These are phyloP conservation scores for Paecilomyces sp. DNA, from an alignment of 2,329 filamentous ascomycete genomes.

Conservation along the genomic window DNA sequence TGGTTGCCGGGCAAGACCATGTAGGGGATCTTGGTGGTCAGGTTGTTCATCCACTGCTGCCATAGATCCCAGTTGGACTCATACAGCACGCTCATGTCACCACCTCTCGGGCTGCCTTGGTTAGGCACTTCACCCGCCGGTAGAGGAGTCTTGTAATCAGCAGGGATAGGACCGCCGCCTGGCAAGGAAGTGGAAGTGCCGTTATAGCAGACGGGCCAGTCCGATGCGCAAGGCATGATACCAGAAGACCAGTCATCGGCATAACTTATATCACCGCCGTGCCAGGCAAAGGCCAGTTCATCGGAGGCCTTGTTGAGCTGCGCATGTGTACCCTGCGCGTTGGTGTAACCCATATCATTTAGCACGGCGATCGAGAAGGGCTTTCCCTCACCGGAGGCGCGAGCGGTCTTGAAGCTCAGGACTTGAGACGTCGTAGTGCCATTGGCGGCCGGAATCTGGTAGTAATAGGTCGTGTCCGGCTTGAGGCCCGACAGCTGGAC, in stretches of 20 bases:
- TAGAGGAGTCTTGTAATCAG: constrained; percentile 39
- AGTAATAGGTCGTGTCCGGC: constrained; percentile 44
- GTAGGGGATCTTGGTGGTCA: constrained; percentile 41
- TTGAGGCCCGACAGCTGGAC: constrained; percentile 38
- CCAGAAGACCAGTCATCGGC: constrained; percentile 47
- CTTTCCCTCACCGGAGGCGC: constrained; percentile 33
- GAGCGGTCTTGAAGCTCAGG: constrained; percentile 42
- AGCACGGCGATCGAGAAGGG: constrained; percentile 42
- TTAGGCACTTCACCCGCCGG: constrained; percentile 39
- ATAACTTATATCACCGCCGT: constrained; percentile 47
- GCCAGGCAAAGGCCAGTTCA: constrained; percentile 48
- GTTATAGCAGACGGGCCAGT: constrained; percentile 48
- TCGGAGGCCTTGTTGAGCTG: constrained; percentile 34
- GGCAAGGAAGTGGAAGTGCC: constrained; percentile 38
- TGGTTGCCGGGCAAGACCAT: constrained; percentile 48
- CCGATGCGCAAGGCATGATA: constrained; percentile 42
- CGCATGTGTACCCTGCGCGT: constrained; percentile 42
- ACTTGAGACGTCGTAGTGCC: constrained; percentile 43
- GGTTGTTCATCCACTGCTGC: constrained; percentile 42
- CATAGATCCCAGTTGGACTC: constrained; percentile 48
- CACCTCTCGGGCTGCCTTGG: constrained; percentile 41
- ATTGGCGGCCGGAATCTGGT: constrained; percentile 43
- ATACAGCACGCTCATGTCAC: constrained; percentile 44
- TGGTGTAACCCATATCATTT: constrained; percentile 51
- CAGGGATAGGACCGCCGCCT: constrained; percentile 27